A percentile compares a stretch with the other conserved stretches of the same genome.
phyloP scores from a whole-genome alignment of 176 grass and related monocot species.

The Chrysopogon serrulatus region DNA sequence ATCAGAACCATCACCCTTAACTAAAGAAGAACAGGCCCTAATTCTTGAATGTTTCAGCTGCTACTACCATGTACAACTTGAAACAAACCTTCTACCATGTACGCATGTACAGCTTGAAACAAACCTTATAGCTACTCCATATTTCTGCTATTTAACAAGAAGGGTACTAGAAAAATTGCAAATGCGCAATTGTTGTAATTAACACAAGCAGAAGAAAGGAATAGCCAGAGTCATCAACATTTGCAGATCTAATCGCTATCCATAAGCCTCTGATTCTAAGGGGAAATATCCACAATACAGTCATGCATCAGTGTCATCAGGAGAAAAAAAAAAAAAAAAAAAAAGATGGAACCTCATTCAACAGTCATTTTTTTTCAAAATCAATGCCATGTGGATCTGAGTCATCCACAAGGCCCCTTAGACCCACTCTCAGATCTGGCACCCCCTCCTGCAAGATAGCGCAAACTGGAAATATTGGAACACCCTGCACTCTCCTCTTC shows the following conservation, averaged over 20 bases:
- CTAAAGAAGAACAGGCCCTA: not conserved
- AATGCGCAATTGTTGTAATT: not conserved
- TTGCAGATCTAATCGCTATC: not conserved
- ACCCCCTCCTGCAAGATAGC: constrained; percentile 80
- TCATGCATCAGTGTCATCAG: not conserved
- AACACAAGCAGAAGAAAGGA: not conserved
- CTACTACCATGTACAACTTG: too few species aligned
- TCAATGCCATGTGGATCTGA: constrained; percentile 39
- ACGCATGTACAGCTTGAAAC: not conserved
- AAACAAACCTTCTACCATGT: too few species aligned
- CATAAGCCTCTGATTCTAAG: not conserved
- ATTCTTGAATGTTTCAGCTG: not conserved
- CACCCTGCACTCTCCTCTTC: constrained; percentile 50
- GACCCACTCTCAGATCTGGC: constrained; percentile 61
- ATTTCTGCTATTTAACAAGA: not conserved
- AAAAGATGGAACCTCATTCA: not conserved
- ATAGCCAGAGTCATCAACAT: not conserved
- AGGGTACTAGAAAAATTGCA: not conserved
- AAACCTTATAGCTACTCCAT: not conserved
- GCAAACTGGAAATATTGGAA: constrained; percentile 76
- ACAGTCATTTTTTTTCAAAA: constrained; percentile 49
- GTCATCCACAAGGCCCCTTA: constrained; percentile 65
- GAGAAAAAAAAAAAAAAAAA: not conserved
- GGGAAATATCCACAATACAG: not conserved
- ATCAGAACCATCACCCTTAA: not conserved